phyloP scores from a whole-genome alignment of 108 stramenopile genomes.

The Skeletonema tropicum region DNA sequence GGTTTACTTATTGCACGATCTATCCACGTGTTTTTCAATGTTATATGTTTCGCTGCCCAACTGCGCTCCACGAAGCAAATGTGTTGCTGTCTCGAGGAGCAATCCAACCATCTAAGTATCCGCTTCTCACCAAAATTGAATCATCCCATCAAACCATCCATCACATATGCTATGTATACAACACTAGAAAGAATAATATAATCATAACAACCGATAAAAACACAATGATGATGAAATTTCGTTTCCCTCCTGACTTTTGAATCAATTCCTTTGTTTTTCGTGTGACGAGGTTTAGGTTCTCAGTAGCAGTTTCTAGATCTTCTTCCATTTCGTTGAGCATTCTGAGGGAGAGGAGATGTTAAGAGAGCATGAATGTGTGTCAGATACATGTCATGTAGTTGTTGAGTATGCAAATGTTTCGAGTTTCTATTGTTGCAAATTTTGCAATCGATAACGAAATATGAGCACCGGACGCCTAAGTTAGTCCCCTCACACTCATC shows the following conservation, averaged over 20 bases:
- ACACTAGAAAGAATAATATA: slow-evolving; percentile 76
- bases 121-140: neutral
- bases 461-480: too few relatives aligned
- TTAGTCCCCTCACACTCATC: too few relatives aligned
- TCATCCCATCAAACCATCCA: neutral
- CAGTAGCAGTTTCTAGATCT: slow-evolving; percentile 83
- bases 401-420: too few relatives aligned
- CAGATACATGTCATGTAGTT: neutral
- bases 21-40: too few relatives aligned
- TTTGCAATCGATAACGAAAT: too few relatives aligned
- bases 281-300: slow-evolving; percentile 82
- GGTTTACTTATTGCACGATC: too few relatives aligned
- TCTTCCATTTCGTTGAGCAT: slow-evolving; percentile 91
- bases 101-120: neutral
- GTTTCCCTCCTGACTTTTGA: slow-evolving; percentile 77
- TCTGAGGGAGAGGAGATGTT: slow-evolving; percentile 14
- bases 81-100: too few relatives aligned
- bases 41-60: too few relatives aligned
- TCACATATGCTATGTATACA: slow-evolving; percentile 62
- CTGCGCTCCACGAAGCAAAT: too few relatives aligned
- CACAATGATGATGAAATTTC: slow-evolving; percentile 80
- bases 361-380: neutral
- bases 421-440: too few relatives aligned
- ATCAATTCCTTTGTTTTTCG: slow-evolving; percentile 90
- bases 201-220: slow-evolving; percentile 61